A percentile compares a stretch with the other conserved stretches of the same genome.
phyloP scores from a whole-genome alignment of 2,329 filamentous ascomycete genomes.

The Phialophora macrospora region DNA sequence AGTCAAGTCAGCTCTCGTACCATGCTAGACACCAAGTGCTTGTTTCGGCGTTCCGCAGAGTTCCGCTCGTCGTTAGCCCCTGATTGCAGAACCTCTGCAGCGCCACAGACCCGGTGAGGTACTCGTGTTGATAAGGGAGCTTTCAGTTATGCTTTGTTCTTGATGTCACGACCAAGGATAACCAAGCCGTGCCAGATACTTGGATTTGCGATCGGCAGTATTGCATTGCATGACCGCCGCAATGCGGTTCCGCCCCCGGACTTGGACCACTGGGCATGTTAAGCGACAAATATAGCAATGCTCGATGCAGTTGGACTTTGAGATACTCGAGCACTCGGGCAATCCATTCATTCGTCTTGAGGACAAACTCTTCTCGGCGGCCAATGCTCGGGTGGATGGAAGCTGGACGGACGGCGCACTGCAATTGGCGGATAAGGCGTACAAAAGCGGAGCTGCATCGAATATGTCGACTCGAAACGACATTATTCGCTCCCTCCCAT shows the following conservation, averaged over 20 bases:
- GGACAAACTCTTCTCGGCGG: not conserved
- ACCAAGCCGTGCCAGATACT: not conserved
- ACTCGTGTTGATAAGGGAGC: not conserved
- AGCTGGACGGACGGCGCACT: not conserved
- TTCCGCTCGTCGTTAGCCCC: conserved; percentile 28
- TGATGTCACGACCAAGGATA: not conserved
- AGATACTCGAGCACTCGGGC: not conserved
- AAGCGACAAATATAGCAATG: conserved; percentile 6
- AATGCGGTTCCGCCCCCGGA: conserved; percentile 19
- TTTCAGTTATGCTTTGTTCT: not conserved
- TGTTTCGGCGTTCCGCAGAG: conserved; percentile 15
- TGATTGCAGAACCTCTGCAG: not conserved
- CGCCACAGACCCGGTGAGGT: not conserved
- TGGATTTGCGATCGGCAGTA: not conserved
- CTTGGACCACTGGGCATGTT: conserved; percentile 8
- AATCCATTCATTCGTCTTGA: not conserved
- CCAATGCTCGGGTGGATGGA: not conserved
- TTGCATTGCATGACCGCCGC: not conserved
- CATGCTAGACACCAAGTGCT: not conserved
- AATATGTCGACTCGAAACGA: conserved; percentile 18
- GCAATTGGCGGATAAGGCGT: conserved; percentile 7
- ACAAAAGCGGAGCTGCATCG: conserved; percentile 15
- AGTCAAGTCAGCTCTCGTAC: not conserved
- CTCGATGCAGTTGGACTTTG: not conserved
- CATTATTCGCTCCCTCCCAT: conserved; percentile 4